Evolutionary conservation across 768 basidiomycete genomes (phyloP).

Genomic region (Termitomyces sp.): DNA sequence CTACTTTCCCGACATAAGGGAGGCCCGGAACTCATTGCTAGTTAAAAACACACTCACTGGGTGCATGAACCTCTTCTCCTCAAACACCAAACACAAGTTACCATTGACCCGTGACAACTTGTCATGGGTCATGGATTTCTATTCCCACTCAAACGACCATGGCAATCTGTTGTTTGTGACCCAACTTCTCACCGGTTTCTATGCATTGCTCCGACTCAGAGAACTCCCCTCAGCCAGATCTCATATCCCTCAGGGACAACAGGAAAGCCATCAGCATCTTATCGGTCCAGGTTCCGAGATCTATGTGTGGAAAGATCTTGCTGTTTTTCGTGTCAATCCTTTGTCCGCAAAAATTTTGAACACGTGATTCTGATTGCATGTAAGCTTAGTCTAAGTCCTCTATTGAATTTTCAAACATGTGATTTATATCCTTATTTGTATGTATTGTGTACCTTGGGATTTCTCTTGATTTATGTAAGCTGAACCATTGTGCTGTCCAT

Average conservation of each 20-base stretch:
- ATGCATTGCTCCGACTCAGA: constrained; percentile 9
- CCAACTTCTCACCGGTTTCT: not conserved
- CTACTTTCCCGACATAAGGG: constrained; percentile 25
- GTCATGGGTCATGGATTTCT: not conserved
- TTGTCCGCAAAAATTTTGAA: no score
- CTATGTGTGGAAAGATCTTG: no score
- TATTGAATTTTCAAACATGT: no score
- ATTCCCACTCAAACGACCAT: not conserved
- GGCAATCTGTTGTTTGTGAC: not conserved
- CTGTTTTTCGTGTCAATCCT: no score
- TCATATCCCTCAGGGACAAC: not conserved
- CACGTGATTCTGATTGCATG: no score
- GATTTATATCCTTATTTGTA: no score
- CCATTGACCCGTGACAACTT: constrained; percentile 15
- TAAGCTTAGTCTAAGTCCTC: no score
- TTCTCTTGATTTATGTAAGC: no score
- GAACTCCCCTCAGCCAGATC: constrained; percentile 23
- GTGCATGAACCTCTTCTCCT: constrained; percentile 5
- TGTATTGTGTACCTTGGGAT: no score
- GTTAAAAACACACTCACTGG: constrained; percentile 24
- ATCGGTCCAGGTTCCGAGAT: not conserved
- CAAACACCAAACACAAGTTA: constrained; percentile 7
- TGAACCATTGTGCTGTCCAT: no score
- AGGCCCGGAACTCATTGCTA: constrained; percentile 11
- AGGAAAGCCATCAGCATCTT: not conserved